phyloP scores from a whole-genome alignment of 306 rosid species.

The Cercis canadensis region DNA sequence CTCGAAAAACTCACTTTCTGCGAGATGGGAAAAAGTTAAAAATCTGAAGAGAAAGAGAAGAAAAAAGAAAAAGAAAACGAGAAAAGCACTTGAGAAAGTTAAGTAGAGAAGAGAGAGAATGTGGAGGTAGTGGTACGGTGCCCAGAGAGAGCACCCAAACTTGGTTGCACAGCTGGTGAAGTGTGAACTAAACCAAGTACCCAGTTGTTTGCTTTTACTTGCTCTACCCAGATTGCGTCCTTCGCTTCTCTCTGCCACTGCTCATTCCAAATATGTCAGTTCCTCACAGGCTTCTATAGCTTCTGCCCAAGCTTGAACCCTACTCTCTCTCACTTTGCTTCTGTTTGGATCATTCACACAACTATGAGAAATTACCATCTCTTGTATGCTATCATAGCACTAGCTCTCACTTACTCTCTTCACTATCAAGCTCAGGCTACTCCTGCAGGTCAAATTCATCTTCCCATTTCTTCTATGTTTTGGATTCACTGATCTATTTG shows the following conservation, averaged over 20 bases:
- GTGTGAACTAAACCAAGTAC: conserved; percentile 11
- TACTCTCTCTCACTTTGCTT: neutral
- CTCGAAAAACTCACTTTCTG: conserved; percentile 51
- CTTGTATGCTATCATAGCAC: conserved; percentile 41
- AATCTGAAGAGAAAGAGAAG: conserved; percentile 1
- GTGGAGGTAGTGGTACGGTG: neutral
- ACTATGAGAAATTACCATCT: conserved; percentile 61
- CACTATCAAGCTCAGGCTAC: conserved; percentile 73
- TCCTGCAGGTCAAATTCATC: conserved; percentile 70
- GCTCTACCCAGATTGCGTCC: conserved; percentile 8
- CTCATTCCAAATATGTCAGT: neutral
- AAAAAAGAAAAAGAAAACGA: neutral
- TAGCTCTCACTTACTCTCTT: conserved; percentile 48
- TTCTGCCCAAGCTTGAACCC: conserved; percentile 13
- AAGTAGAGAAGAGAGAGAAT: conserved; percentile 3
- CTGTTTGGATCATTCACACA: conserved; percentile 20
- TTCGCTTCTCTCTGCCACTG: neutral
- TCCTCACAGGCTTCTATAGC: conserved; percentile 19
- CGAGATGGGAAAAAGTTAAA: neutral
- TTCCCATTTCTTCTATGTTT: conserved; percentile 25
- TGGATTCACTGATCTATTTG: conserved; percentile 32
- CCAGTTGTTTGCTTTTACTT: conserved; percentile 24
- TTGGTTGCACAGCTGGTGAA: neutral
- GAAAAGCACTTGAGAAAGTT: conserved; percentile 25
- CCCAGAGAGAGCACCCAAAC: neutral